Conservation (phyloP, 345 rosid species). For the Alliaria petiolata region DNA sequence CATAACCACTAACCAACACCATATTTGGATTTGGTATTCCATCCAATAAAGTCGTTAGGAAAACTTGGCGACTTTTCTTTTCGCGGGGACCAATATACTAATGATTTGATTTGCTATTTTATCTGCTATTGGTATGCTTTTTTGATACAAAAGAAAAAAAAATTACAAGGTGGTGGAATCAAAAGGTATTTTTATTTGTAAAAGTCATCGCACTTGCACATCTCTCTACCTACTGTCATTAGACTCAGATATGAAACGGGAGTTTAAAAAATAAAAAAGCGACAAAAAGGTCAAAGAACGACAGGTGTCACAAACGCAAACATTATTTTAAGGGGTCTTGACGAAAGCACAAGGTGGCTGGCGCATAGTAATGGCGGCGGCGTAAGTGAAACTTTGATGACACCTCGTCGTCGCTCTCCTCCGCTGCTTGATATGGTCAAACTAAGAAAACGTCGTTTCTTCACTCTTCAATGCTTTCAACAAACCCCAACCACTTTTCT, state of each 20-base stretch:
- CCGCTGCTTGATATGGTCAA: slow-evolving; percentile 20
- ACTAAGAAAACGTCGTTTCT: not conserved
- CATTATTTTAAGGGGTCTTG: not conserved
- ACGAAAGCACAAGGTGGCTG: not conserved
- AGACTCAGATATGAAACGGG: not conserved
- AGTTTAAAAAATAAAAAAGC: no score
- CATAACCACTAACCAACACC: not conserved
- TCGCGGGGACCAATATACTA: not conserved
- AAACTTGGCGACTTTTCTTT: no score
- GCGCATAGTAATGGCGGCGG: slow-evolving; percentile 24
- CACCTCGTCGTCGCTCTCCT: not conserved
- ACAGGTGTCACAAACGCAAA: slow-evolving; percentile 7
- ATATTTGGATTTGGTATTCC: not conserved
- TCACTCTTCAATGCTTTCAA: slow-evolving; percentile 21
- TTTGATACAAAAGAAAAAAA: not conserved
- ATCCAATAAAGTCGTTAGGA: not conserved
- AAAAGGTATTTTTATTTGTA: not conserved
- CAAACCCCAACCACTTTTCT: slow-evolving; percentile 19
- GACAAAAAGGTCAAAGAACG: slow-evolving; percentile 22
- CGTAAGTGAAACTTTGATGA: slow-evolving; percentile 10
- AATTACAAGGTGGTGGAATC: not conserved
- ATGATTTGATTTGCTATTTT: not conserved
- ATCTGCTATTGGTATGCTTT: not conserved
- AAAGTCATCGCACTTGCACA: not conserved
- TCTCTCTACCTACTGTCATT: slow-evolving; percentile 17